Conservation (phyloP, 768 basidiomycete genomes). For the Goffeauzyma gilvescens region DNA sequence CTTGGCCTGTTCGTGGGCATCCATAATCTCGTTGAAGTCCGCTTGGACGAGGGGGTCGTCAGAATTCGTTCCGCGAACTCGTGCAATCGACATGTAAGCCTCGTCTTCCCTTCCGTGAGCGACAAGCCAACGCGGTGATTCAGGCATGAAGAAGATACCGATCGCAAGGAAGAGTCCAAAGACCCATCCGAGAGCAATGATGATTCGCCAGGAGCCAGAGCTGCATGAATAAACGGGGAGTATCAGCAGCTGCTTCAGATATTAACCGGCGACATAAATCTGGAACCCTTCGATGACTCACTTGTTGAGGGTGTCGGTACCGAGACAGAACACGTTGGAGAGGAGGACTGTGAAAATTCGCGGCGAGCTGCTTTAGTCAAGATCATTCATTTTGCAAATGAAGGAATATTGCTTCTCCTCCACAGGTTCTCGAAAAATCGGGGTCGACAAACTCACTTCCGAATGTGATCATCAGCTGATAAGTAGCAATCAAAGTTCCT, state of each 20-base stretch:
- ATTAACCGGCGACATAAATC: too few species aligned
- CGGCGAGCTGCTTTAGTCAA: too few species aligned
- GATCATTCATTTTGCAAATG: too few species aligned
- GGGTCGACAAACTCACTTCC: conserved; percentile 33
- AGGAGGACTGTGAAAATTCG: neutral
- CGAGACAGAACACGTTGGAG: conserved; percentile 50
- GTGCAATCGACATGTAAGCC: conserved; percentile 1
- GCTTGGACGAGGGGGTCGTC: conserved; percentile 9
- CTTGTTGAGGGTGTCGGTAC: conserved; percentile 38
- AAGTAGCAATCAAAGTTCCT: conserved; percentile 36
- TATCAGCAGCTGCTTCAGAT: too few species aligned
- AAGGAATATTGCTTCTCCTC: too few species aligned
- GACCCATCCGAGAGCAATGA: conserved; percentile 10
- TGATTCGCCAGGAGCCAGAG: conserved; percentile 14
- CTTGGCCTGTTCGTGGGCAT: conserved; percentile 40
- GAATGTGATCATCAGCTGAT: conserved; percentile 42
- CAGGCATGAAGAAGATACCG: conserved; percentile 21
- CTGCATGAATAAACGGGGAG: neutral
- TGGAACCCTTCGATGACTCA: too few species aligned
- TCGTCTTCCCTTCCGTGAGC: neutral
- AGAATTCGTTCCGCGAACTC: conserved; percentile 6
- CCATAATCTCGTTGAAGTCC: conserved; percentile 39
- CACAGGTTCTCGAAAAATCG: neutral
- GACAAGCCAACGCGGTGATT: conserved; percentile 20
- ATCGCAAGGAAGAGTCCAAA: conserved; percentile 14